A percentile compares a stretch with the other conserved stretches of the same genome.
Conservation (phyloP, 192 early-diverging fungal species). For the Mortierella alpina region DNA sequence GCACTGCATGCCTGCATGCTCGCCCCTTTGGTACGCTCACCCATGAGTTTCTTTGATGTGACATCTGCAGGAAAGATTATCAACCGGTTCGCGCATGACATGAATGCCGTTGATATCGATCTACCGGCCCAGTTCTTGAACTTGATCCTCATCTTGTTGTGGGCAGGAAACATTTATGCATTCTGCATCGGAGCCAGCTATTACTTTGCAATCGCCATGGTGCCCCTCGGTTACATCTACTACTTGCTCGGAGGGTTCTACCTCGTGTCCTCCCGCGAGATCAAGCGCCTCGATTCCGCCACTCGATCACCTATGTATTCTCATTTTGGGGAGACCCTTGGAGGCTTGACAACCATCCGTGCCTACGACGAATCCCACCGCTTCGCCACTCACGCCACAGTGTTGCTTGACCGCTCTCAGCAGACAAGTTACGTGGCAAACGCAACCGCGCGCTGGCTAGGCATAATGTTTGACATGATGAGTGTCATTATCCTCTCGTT, state of each 20-base stretch:
- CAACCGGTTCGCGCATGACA: slow-evolving; percentile 85
- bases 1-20: slow-evolving; percentile 69
- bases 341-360: slow-evolving; percentile 69
- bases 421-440: slow-evolving; percentile 21
- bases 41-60: slow-evolving; percentile 60
- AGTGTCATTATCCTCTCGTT: slow-evolving; percentile 6
- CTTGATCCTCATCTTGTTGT: slow-evolving; percentile 55
- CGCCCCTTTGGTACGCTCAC: slow-evolving; percentile 64
- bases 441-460: slow-evolving; percentile 15
- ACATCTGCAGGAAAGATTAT: slow-evolving; percentile 72
- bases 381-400: slow-evolving; percentile 60
- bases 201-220: slow-evolving; percentile 59
- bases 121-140: slow-evolving; percentile 57
- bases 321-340: slow-evolving; percentile 60
- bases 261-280: slow-evolving; percentile 75
- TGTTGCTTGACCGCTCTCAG: slow-evolving; percentile 18
- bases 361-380: slow-evolving; percentile 75
- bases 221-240: slow-evolving; percentile 55
- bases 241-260: slow-evolving; percentile 66
- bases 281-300: slow-evolving; percentile 87
- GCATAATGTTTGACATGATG: slow-evolving; percentile 13
- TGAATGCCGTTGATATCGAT: slow-evolving; percentile 72
- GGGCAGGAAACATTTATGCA: slow-evolving; percentile 55
- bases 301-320: slow-evolving; percentile 60
- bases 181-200: slow-evolving; percentile 68